Conservation (phyloP, 371 early-diverging fungal genomes). For the Mortierella sp. region DNA sequence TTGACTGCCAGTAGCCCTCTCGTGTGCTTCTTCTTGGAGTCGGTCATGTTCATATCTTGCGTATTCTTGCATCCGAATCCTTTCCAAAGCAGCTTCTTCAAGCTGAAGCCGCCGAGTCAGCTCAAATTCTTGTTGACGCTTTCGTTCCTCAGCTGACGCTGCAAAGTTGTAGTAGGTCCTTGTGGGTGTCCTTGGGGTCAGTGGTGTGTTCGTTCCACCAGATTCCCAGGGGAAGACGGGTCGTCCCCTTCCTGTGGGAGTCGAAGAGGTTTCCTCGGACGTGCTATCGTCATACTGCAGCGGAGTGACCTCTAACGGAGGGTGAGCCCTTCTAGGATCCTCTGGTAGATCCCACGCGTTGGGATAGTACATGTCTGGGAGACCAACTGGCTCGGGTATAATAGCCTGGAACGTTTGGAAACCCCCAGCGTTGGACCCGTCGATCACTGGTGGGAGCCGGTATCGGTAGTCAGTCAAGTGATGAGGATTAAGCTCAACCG, state of each 20-base stretch:
- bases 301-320: conserved; percentile 12
- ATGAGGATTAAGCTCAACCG: conserved; percentile 35
- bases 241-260: conserved; percentile 40
- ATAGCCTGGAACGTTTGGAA: conserved; percentile 22
- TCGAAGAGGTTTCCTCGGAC: conserved; percentile 20
- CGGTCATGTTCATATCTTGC: conserved; percentile 46
- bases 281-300: conserved; percentile 30
- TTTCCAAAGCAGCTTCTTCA: conserved; percentile 33
- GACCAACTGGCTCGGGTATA: conserved; percentile 46
- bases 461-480: conserved; percentile 50
- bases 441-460: conserved; percentile 30
- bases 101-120: conserved; percentile 15
- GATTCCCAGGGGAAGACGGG: conserved; percentile 51
- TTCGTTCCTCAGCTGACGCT: conserved; percentile 33
- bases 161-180: conserved; percentile 42
- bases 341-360: conserved; percentile 51
- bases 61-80: conserved; percentile 32
- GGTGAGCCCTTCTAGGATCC: conserved; percentile 38
- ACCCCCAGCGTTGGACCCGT: conserved; percentile 10
- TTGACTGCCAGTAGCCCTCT: conserved; percentile 34
- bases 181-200: conserved; percentile 23
- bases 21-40: conserved; percentile 27
- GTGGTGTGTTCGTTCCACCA: conserved; percentile 14
- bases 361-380: conserved; percentile 50
- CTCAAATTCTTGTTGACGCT: conserved; percentile 29